Evolutionary conservation across 2,329 filamentous ascomycete species (phyloP), one percentile per base, ranked within the genome.

Genomic region (Fusarium pilosicola): DNA sequence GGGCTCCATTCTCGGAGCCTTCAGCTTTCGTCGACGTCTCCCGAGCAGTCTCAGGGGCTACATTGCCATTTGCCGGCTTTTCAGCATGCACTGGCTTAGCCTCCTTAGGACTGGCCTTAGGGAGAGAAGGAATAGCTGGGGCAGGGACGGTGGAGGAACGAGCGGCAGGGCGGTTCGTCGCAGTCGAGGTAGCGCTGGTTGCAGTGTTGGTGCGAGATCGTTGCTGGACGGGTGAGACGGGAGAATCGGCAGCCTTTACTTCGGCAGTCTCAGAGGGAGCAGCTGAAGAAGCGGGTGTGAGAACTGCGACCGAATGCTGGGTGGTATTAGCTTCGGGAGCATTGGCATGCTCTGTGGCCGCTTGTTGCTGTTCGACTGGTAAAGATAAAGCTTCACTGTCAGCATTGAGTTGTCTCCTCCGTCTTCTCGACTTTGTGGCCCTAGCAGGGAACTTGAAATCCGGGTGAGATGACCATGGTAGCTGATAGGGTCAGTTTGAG

Each of bases 381-480:
- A 86, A 77, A 54, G 86, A 85, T 2, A 89, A 81, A 20, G 81
- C 75, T 39, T 82, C 76, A 10, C 80, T 80, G 44, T 84, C 79
- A 12, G 80, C 77, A 24, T 79, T 80, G 28, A 85, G 71, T 12
- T 78, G 79, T 74, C 83, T 86, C 79, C 85, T 86, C 73, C 83
- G 84, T 41, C 83, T 81, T 75, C 81, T 85, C 18, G 81, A 80
- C 45, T 81, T 83, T 17, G 76, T 71, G 36, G 79, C 78, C 75
- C 78, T 79, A 55, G 73, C 76, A 18, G 89, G 89, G 76, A 90
- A 92, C 15, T 84, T 81, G 34, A 81, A 75, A 38, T 88, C 86
- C 7, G 88, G 86, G 38, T 80, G 81, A 2, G 89, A 90, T 32
- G 85, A 76, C 89, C 89, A 91, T 15, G 90, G 90, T 15, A 91